Evolutionary conservation across 1,139 yeast genomes (phyloP).

Genomic region (Spathaspora sp.): DNA sequence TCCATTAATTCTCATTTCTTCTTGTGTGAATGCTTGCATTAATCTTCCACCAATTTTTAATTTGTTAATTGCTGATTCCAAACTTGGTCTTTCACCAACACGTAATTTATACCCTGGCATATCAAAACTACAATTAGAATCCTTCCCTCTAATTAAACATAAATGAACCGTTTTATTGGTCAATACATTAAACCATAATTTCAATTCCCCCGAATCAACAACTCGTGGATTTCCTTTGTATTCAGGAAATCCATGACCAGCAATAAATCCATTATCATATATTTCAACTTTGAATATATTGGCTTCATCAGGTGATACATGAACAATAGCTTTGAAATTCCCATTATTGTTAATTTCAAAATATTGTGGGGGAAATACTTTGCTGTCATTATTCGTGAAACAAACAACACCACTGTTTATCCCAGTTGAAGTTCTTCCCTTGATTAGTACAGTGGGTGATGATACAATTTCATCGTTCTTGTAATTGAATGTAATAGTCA

Average conservation of each 20-base stretch:
- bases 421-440: slow-evolving; percentile 27
- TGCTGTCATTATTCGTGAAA: slow-evolving; percentile 39
- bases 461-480: slow-evolving; percentile 38
- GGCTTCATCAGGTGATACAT: slow-evolving; percentile 61
- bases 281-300: slow-evolving; percentile 43
- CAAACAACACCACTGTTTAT: slow-evolving; percentile 27
- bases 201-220: slow-evolving; percentile 26
- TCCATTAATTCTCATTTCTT: slow-evolving; percentile 81
- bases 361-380: slow-evolving; percentile 65
- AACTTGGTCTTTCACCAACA: slow-evolving; percentile 63
- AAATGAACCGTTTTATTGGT: slow-evolving; percentile 77
- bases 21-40: slow-evolving; percentile 92
- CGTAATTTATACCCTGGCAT: slow-evolving; percentile 58
- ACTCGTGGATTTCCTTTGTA: slow-evolving; percentile 19
- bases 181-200: slow-evolving; percentile 57
- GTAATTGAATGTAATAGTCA: slow-evolving; percentile 37
- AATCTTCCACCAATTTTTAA: slow-evolving; percentile 82
- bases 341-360: slow-evolving; percentile 70
- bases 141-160: slow-evolving; percentile 74
- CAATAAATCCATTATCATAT: slow-evolving; percentile 25
- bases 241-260: slow-evolving; percentile 30
- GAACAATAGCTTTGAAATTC: slow-evolving; percentile 72
- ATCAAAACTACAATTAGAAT: slow-evolving; percentile 73
- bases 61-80: slow-evolving; percentile 74
- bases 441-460: slow-evolving; percentile 41